phyloP scores from a whole-genome alignment of 768 basidiomycete species.

The Mycena filopes region DNA sequence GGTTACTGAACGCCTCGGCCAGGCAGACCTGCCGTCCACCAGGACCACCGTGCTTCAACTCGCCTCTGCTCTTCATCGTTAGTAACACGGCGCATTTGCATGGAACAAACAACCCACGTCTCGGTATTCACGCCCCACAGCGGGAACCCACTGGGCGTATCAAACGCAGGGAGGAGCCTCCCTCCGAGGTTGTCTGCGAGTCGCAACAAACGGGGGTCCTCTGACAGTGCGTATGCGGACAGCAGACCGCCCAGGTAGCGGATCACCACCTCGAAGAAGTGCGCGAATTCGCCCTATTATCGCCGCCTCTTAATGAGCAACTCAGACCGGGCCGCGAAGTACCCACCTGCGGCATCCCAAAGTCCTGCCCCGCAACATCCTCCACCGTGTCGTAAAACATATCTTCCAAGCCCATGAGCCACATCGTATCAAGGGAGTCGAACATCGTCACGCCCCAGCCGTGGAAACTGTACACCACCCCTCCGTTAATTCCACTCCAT shows the following conservation, averaged over 20 bases:
- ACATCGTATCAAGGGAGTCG: constrained; percentile 86
- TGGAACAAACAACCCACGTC: constrained; percentile 40
- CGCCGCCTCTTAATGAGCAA: not conserved
- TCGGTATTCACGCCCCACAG: constrained; percentile 63
- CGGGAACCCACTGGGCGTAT: constrained; percentile 67
- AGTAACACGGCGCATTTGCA: constrained; percentile 27
- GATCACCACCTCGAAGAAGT: constrained; percentile 38
- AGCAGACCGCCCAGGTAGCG: constrained; percentile 32
- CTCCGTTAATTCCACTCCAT: constrained; percentile 10
- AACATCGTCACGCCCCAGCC: constrained; percentile 80
- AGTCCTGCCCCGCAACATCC: constrained; percentile 45
- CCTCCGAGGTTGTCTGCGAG: constrained; percentile 70
- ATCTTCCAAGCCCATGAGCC: constrained; percentile 78
- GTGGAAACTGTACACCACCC: constrained; percentile 75
- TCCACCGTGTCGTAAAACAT: constrained; percentile 72
- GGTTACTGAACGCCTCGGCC: constrained; percentile 58
- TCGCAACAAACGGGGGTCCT: constrained; percentile 48
- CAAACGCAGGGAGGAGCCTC: constrained; percentile 66
- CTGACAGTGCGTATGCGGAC: constrained; percentile 35
- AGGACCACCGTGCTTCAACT: not conserved
- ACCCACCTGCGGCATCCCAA: constrained; percentile 11
- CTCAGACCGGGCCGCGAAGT: not conserved
- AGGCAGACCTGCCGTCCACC: constrained; percentile 27
- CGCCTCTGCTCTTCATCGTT: constrained; percentile 28
- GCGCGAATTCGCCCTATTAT: constrained; percentile 9